Evolutionary conservation across 805 yeast genomes (phyloP).

Genomic region (Candida xiaguanensis): DNA sequence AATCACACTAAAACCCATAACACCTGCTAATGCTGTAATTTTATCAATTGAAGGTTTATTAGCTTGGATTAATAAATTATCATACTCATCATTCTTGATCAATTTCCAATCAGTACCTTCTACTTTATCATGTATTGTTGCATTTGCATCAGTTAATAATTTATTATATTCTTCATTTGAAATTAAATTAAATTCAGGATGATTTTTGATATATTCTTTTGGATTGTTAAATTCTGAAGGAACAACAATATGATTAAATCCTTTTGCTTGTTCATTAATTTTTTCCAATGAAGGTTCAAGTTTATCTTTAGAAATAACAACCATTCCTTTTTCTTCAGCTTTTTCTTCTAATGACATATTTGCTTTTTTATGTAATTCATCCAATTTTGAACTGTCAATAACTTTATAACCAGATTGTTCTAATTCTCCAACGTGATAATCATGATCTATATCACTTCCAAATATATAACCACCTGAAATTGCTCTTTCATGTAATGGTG

Average conservation of each 20-base stretch:
- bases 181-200: conserved; percentile 11
- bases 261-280: conserved; percentile 4
- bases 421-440: conserved; percentile 13
- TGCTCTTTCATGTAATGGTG: conserved; percentile 11
- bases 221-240: conserved; percentile 13
- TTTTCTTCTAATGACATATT: conserved; percentile 13
- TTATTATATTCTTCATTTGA: conserved; percentile 16
- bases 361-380: conserved; percentile 7
- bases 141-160: conserved; percentile 16
- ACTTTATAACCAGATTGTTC: conserved; percentile 12
- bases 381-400: conserved; percentile 13
- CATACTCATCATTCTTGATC: conserved; percentile 21
- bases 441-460: conserved; percentile 11
- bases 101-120: conserved; percentile 12
- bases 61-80: conserved; percentile 26
- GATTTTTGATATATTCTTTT: conserved; percentile 7
- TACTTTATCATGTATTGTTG: conserved; percentile 13
- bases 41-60: conserved; percentile 26
- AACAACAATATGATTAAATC: conserved; percentile 11
- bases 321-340: conserved; percentile 14
- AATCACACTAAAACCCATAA: conserved; percentile 19
- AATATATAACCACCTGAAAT: conserved; percentile 9
- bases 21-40: conserved; percentile 21
- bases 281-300: conserved; percentile 10
- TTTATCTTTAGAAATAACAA: conserved; percentile 13